A percentile compares a stretch with the other conserved stretches of the same genome.
These are phyloP conservation scores for Phaeomoniella chlamydospora DNA, from an alignment of 2,329 filamentous ascomycete genomes.

Conservation along the genomic window DNA sequence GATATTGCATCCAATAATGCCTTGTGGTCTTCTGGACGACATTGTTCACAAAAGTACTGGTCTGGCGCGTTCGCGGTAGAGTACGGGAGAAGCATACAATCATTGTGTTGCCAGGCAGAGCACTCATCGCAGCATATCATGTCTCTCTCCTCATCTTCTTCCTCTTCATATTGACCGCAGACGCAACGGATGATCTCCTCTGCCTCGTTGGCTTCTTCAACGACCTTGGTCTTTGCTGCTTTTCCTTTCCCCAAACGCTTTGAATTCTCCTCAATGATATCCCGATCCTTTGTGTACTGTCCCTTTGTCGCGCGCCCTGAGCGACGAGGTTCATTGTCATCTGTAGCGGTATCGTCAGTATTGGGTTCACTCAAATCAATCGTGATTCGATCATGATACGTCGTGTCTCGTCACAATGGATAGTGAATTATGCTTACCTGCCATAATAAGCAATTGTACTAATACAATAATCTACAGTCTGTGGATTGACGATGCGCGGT, in stretches of 20 bases:
- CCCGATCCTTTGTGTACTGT: constrained; percentile 79
- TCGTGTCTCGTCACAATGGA: no score
- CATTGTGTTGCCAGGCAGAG: constrained; percentile 91
- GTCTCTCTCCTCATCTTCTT: constrained; percentile 71
- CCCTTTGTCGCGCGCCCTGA: constrained; percentile 95
- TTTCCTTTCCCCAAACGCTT: constrained; percentile 33
- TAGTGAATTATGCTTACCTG: not conserved
- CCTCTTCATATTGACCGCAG: constrained; percentile 74
- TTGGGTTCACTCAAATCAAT: no score
- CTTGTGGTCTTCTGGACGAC: constrained; percentile 69
- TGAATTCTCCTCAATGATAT: constrained; percentile 48
- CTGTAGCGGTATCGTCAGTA: constrained; percentile 22
- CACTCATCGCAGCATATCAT: constrained; percentile 96
- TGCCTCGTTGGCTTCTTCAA: constrained; percentile 31
- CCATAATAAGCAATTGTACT: not conserved
- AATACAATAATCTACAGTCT: not conserved
- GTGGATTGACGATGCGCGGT: not conserved
- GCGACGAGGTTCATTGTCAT: constrained; percentile 63
- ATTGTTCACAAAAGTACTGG: constrained; percentile 86
- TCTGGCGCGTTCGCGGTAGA: constrained; percentile 61
- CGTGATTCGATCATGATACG: no score
- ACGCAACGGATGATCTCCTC: constrained; percentile 82
- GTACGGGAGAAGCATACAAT: constrained; percentile 79
- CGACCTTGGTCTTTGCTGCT: constrained; percentile 27
- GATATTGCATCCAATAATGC: constrained; percentile 65